Percentiles rank a stretch among this genome's conserved stretches.
These are phyloP conservation scores for Penicillium bovifimosum DNA, from an alignment of 495 filamentous ascomycete genomes.

Conservation along the genomic window DNA sequence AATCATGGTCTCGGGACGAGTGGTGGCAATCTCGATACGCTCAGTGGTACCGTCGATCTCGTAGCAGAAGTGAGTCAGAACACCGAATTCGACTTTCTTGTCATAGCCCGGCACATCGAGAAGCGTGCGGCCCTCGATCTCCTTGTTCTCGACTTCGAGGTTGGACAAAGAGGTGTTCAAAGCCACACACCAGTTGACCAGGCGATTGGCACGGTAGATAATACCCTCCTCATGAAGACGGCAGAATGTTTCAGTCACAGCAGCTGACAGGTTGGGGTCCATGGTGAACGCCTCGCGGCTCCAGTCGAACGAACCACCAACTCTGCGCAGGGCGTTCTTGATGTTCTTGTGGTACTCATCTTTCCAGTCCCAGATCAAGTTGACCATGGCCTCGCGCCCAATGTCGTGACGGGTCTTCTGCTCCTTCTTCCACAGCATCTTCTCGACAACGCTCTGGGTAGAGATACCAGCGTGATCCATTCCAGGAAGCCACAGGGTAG, in stretches of 20 bases:
- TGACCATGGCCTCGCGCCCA: conserved; percentile 54
- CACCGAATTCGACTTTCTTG: conserved; percentile 68
- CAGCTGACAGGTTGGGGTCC: conserved; percentile 58
- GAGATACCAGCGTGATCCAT: conserved; percentile 76
- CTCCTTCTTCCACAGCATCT: conserved; percentile 64
- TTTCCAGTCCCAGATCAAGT: conserved; percentile 66
- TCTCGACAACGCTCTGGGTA: conserved; percentile 72
- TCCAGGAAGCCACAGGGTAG: conserved; percentile 67
- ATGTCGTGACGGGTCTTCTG: conserved; percentile 63
- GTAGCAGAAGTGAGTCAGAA: conserved; percentile 66
- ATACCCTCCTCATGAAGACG: conserved; percentile 67
- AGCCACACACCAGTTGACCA: conserved; percentile 73
- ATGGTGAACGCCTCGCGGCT: conserved; percentile 69
- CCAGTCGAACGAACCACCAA: conserved; percentile 63
- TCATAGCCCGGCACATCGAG: conserved; percentile 61
- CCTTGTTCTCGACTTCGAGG: conserved; percentile 72
- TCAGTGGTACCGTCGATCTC: conserved; percentile 58
- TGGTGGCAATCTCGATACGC: conserved; percentile 72
- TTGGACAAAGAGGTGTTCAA: conserved; percentile 72
- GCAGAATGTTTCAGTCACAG: conserved; percentile 68
- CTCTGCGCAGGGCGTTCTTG: conserved; percentile 48
- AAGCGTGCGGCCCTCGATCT: conserved; percentile 60
- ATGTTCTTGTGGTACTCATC: conserved; percentile 62
- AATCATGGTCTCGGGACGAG: conserved; percentile 76
- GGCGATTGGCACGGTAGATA: conserved; percentile 69